Conservation (phyloP, 2,329 filamentous ascomycete genomes). For the Aspergillus chevalieri region DNA sequence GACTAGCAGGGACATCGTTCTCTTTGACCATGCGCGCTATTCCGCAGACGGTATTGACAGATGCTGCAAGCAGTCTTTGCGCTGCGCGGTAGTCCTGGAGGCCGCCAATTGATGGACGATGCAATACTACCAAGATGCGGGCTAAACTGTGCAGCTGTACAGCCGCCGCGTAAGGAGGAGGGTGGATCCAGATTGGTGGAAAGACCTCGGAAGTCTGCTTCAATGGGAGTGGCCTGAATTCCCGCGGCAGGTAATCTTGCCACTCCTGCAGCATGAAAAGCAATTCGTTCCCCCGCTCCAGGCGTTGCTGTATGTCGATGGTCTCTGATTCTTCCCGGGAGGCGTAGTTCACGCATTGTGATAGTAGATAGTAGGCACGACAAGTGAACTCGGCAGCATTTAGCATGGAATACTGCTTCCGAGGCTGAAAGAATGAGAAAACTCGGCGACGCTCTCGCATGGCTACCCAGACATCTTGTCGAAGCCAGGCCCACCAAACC, state of each 20-base stretch:
- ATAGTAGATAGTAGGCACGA: constrained; percentile 50
- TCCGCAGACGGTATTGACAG: constrained; percentile 22
- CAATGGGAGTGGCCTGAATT: constrained; percentile 38
- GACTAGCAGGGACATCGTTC: constrained; percentile 14
- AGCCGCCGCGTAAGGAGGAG: constrained; percentile 43
- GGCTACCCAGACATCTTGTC: constrained; percentile 61
- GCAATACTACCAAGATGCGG: constrained; percentile 48
- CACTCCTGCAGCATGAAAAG: constrained; percentile 48
- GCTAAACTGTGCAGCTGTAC: constrained; percentile 51
- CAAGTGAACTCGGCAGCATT: constrained; percentile 50
- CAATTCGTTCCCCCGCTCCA: constrained; percentile 43
- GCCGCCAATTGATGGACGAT: constrained; percentile 47
- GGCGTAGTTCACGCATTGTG: constrained; percentile 54
- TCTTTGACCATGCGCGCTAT: constrained; percentile 18
- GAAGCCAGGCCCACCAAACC: constrained; percentile 61
- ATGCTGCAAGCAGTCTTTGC: constrained; percentile 15
- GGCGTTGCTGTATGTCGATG: constrained; percentile 37
- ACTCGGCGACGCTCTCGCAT: constrained; percentile 53
- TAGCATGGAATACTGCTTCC: constrained; percentile 43
- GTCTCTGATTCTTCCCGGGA: constrained; percentile 46
- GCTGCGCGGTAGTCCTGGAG: constrained; percentile 40
- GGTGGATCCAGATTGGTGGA: constrained; percentile 48
- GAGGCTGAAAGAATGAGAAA: constrained; percentile 55
- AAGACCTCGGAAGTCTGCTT: constrained; percentile 29
- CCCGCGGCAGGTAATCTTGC: constrained; percentile 37